Conservation (phyloP, 1,284 basidiomycete species). For the Salmacisia buchloeana region DNA sequence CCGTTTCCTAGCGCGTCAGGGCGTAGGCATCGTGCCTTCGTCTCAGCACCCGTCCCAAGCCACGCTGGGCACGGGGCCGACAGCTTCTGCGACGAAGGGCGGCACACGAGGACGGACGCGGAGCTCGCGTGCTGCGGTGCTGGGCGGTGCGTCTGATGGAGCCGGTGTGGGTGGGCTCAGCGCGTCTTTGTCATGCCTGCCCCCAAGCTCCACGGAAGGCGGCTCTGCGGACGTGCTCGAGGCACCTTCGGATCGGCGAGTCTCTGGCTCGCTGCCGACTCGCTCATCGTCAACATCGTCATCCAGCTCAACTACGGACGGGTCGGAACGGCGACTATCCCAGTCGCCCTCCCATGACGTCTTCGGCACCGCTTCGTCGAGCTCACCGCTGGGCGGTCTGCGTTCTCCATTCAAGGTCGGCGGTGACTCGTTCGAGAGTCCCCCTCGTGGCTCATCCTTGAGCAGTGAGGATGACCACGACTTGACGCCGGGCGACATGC, state of each 20-base stretch:
- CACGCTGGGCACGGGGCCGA: constrained; percentile 8
- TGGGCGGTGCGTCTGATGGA: constrained; percentile 7
- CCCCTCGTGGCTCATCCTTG: neutral
- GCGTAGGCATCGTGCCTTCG: constrained; percentile 21
- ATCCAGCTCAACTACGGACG: no score
- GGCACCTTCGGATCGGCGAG: no score
- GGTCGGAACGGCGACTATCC: no score
- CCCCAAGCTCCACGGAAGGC: neutral
- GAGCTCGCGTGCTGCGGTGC: neutral
- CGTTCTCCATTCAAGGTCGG: no score
- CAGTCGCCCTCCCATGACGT: no score
- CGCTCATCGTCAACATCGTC: no score
- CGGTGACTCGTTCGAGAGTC: neutral
- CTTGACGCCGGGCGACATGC: no score
- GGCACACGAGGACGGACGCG: constrained; percentile 12
- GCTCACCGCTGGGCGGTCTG: no score
- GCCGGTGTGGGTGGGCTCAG: constrained; percentile 15
- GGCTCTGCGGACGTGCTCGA: neutral
- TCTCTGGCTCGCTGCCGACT: no score
- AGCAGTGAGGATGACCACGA: neutral
- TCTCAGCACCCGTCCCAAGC: constrained; percentile 21
- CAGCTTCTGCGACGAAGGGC: constrained; percentile 16
- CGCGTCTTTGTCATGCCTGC: constrained; percentile 20
- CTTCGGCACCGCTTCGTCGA: no score
- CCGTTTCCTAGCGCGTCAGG: constrained; percentile 36